These are phyloP conservation scores for Glonium stellatum DNA, from an alignment of 495 filamentous ascomycete genomes.

Conservation along the genomic window DNA sequence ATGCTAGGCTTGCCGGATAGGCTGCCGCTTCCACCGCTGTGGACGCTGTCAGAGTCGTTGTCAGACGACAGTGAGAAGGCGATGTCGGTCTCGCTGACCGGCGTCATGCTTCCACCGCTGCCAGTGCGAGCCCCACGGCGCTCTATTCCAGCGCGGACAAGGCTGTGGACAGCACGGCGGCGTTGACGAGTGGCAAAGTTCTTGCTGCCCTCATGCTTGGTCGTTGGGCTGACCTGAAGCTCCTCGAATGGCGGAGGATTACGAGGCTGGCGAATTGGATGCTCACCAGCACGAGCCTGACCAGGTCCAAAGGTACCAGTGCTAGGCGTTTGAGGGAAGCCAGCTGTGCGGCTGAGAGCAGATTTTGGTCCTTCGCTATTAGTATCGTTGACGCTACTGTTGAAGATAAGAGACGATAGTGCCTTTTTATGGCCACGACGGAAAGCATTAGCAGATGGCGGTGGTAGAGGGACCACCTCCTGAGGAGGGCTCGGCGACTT, in stretches of 20 bases:
- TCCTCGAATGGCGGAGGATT: conserved; percentile 90
- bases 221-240: conserved; percentile 80
- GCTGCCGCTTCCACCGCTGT: conserved; percentile 73
- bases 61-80: conserved; percentile 61
- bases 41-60: conserved; percentile 70
- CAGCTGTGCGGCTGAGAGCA: conserved; percentile 42
- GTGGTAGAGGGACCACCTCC: conserved; percentile 66
- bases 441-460: conserved; percentile 76
- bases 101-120: conserved; percentile 73
- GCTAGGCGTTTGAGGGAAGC: conserved; percentile 71
- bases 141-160: conserved; percentile 84
- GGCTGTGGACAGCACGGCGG: conserved; percentile 80
- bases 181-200: conserved; percentile 95
- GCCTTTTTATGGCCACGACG: conserved; percentile 85
- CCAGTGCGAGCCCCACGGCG: conserved; percentile 63
- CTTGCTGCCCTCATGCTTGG: conserved; percentile 94
- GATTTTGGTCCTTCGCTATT: conserved; percentile 67
- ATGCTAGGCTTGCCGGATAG: conserved; percentile 72
- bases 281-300: conserved; percentile 86
- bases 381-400: conserved; percentile 46
- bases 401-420: conserved; percentile 65
- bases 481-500: conserved; percentile 53
- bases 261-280: conserved; percentile 87
- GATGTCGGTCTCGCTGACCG: conserved; percentile 81
- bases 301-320: conserved; percentile 90